phyloP scores from a whole-genome alignment of 1,284 basidiomycete genomes.

The Naganishia liquefaciens region DNA sequence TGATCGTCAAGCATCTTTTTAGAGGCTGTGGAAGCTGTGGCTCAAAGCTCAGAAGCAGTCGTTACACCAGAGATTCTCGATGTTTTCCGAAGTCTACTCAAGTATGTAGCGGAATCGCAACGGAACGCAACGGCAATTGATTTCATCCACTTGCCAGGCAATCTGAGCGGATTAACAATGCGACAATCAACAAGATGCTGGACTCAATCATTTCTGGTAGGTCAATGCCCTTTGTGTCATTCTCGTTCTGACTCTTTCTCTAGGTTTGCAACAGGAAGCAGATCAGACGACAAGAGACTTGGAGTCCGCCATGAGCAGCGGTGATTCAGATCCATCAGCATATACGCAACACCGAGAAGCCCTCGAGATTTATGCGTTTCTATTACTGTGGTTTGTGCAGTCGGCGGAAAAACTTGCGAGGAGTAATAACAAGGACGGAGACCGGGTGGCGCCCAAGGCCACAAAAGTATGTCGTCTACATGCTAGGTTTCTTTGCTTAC shows the following conservation, averaged over 20 bases:
- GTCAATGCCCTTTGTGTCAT: not conserved
- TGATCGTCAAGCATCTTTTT: not conserved
- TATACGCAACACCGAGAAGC: conserved; percentile 74
- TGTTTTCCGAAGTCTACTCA: conserved; percentile 73
- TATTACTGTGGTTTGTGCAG: conserved; percentile 79
- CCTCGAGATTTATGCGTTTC: conserved; percentile 84
- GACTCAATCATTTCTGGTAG: conserved; percentile 12
- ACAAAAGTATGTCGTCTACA: not conserved
- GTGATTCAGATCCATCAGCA: conserved; percentile 54
- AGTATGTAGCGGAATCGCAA: conserved; percentile 48
- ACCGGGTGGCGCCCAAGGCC: conserved; percentile 10
- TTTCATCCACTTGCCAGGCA: not conserved
- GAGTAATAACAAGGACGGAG: conserved; percentile 56
- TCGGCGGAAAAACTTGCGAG: conserved; percentile 63
- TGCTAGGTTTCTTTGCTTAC: not conserved
- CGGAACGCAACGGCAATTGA: not conserved
- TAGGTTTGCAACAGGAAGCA: conserved; percentile 73
- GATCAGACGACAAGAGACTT: conserved; percentile 66
- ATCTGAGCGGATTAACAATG: conserved; percentile 11
- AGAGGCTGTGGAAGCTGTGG: conserved; percentile 72
- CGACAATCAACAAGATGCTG: conserved; percentile 20
- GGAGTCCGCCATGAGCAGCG: conserved; percentile 45
- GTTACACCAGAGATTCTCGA: conserved; percentile 66
- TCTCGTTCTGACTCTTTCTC: conserved; percentile 60
- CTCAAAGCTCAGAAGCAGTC: conserved; percentile 70